phyloP scores from a whole-genome alignment of 805 yeast species.

The Scheffersomyces spartinae region DNA sequence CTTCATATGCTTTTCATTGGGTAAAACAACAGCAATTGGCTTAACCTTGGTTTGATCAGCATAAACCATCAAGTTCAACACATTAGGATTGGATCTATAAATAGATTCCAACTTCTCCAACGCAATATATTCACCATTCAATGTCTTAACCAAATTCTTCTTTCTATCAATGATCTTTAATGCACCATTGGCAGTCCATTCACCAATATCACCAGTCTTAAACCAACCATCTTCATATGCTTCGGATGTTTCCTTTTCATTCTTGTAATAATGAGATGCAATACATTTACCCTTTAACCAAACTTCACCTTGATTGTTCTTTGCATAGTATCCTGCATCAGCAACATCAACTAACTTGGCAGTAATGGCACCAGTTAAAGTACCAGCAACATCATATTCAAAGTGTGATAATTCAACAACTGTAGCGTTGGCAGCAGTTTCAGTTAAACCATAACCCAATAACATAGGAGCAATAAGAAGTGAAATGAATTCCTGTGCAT shows the following conservation, averaged over 20 bases:
- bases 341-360: constrained; percentile 83
- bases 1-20: constrained; percentile 57
- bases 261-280: constrained; percentile 67
- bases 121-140: constrained; percentile 96
- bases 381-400: constrained; percentile 73
- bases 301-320: constrained; percentile 88
- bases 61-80: constrained; percentile 79
- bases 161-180: constrained; percentile 82
- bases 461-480: constrained; percentile 76
- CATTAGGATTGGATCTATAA: constrained; percentile 73
- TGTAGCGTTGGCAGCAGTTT: constrained; percentile 83
- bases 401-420: constrained; percentile 54
- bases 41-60: constrained; percentile 83
- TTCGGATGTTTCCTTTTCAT: constrained; percentile 65
- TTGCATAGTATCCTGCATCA: constrained; percentile 85
- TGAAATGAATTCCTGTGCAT: constrained; percentile 73
- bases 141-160: constrained; percentile 92
- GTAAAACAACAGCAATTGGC: constrained; percentile 86
- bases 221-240: constrained; percentile 91
- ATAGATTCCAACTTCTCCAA: constrained; percentile 87
- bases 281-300: constrained; percentile 68
- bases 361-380: constrained; percentile 71
- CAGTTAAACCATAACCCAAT: constrained; percentile 94
- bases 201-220: constrained; percentile 93
- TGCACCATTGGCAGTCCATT: constrained; percentile 76